phyloP scores from a whole-genome alignment of 2,329 filamentous ascomycete species.

The Colletotrichum scovillei region DNA sequence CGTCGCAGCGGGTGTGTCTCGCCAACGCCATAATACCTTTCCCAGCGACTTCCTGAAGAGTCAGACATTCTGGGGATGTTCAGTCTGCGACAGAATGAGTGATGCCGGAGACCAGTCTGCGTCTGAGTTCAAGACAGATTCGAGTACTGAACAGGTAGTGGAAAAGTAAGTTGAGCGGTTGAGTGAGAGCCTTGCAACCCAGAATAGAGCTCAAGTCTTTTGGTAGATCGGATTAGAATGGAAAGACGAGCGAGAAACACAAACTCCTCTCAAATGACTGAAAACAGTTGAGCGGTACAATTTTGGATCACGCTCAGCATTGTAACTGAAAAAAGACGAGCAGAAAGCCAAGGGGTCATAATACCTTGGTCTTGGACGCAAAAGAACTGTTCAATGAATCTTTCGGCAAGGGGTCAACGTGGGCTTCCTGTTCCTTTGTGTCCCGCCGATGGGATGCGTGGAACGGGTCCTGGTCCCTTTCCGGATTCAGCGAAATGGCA shows the following conservation, averaged over 20 bases:
- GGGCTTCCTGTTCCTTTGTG: background rate
- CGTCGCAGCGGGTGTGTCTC: background rate
- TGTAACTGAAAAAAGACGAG: background rate
- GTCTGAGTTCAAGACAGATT: background rate
- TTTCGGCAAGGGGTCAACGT: background rate
- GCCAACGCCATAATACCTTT: background rate
- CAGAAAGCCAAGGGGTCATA: background rate
- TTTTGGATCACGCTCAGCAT: background rate
- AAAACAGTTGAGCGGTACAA: background rate
- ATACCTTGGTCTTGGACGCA: background rate
- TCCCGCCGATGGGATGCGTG: background rate
- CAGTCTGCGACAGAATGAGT: background rate
- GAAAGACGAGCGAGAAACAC: background rate
- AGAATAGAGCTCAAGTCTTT: background rate
- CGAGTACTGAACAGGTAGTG: background rate
- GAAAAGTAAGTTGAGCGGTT: background rate
- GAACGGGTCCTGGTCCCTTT: background rate
- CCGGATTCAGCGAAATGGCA: background rate
- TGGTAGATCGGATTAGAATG: background rate
- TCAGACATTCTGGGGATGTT: background rate
- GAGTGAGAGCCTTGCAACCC: background rate
- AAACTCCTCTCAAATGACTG: background rate
- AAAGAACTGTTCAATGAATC: background rate
- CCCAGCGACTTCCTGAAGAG: background rate
- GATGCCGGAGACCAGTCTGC: background rate